A percentile compares a stretch with the other conserved stretches of the same genome.
Evolutionary conservation across 305 asterid species (phyloP).

Genomic region (Fraxinus angustifolia): DNA sequence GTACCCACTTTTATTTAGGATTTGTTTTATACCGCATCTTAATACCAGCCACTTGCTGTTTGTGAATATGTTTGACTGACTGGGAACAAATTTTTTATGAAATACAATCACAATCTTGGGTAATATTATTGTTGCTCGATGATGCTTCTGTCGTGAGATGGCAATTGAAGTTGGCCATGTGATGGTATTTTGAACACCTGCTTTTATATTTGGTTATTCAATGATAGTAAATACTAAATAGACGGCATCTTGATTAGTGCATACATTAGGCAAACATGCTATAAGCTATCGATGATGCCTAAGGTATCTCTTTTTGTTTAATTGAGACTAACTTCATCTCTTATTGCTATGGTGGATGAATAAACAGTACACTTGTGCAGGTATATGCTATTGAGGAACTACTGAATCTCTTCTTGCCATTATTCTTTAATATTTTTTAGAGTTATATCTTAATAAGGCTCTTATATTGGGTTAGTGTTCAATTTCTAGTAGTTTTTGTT

Average conservation of each 20-base stretch:
- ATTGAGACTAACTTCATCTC: not conserved
- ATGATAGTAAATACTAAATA: not conserved
- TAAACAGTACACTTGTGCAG: not conserved
- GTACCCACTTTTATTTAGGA: not conserved
- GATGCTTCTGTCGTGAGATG: not conserved
- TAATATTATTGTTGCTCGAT: not conserved
- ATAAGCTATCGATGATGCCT: not conserved
- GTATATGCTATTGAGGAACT: not conserved
- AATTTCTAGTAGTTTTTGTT: not conserved
- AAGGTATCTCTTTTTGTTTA: not conserved
- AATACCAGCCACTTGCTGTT: not conserved
- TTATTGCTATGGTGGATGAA: not conserved
- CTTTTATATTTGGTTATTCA: not conserved
- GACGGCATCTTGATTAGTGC: not conserved
- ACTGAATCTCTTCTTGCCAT: not conserved
- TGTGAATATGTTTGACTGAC: conserved; percentile 8
- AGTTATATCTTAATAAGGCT: not conserved
- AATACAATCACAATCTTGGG: not conserved
- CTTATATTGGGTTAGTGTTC: not conserved
- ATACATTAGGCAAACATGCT: not conserved
- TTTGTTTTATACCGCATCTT: not conserved
- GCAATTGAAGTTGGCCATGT: not conserved
- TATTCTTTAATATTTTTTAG: not conserved
- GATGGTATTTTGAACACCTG: not conserved
- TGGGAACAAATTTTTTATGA: not conserved